Evolutionary conservation across 305 asterid species (phyloP), one percentile per base, ranked within the genome.

Genomic region (Fraxinus paxiana): DNA sequence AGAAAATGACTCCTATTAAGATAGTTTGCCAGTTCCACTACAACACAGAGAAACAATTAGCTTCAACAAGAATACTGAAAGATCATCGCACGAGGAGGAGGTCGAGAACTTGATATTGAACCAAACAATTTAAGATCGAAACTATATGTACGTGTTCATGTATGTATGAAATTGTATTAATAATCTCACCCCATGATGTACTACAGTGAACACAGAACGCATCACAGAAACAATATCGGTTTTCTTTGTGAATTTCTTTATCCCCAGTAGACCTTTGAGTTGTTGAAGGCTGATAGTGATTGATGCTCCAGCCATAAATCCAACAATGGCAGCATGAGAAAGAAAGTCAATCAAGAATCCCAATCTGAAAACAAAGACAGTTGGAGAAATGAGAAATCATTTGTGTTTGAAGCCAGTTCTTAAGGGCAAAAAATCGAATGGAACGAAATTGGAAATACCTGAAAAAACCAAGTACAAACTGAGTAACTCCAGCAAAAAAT

Each of bases 1-100:
- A 85, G 90, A 92, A 90, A 37, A 84, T 3, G 24, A 80, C 74
- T 59, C 97, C 97, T 26, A 92, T 90, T 6, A 88, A 54, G 33
- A 89, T 86, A n/a, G 97, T 92, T 85, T 89, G 87, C 90, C 92
- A 92, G 73, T 90, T 92, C 97, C 97, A 92, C 97, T 92, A 90
- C 17, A 9, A 30, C 17, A 77, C 43, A 46, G 63, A 41, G 54
- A 10, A 26, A 73, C 9, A 33, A 13, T 71, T 46, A 74, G 22
- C 61, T 5, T 54, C 61, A 59, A 9, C 15, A 59, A 6, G 30
- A 59, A 59, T 20, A 59, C 15, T 59, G 65, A 20, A 17, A 17
- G 26, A 54, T 54, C 26, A 54, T 54, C 9, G 24, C 24, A 51
- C 22, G n/a, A 48, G 59, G 63, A 51, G 63, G 17, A 24, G 72